Evolutionary conservation across 768 basidiomycete species (phyloP).

Genomic region (Dioszegia hungarica): DNA sequence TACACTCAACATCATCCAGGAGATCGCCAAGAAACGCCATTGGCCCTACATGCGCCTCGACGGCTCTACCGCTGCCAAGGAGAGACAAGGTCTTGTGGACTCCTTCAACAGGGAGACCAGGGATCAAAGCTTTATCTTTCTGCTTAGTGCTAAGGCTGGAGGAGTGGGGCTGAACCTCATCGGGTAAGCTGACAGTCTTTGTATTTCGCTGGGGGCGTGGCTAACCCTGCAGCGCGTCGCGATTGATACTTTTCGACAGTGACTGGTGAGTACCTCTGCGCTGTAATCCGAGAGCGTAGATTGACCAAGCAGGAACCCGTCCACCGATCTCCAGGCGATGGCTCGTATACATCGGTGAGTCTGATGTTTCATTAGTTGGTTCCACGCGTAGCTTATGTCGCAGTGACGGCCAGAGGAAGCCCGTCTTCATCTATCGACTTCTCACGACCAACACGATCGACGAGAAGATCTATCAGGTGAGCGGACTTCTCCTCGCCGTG

Average conservation of each 20-base stretch:
- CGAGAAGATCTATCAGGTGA: conserved; percentile 52
- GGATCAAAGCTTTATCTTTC: conserved; percentile 69
- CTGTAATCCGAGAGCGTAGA: not conserved
- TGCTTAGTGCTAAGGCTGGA: conserved; percentile 91
- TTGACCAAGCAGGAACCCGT: conserved; percentile 43
- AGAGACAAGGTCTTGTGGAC: conserved; percentile 66
- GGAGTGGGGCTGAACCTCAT: conserved; percentile 81
- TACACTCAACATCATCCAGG: conserved; percentile 86
- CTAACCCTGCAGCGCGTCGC: conserved; percentile 65
- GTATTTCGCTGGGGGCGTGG: not conserved
- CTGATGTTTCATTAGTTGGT: not conserved
- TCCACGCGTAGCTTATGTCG: not conserved
- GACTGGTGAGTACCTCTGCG: conserved; percentile 33
- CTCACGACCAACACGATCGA: conserved; percentile 70
- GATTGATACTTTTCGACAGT: conserved; percentile 59
- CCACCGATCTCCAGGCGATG: conserved; percentile 89
- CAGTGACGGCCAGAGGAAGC: conserved; percentile 89
- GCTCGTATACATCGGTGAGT: conserved; percentile 83
- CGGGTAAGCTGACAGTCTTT: conserved; percentile 13
- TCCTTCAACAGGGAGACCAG: conserved; percentile 76
- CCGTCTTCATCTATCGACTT: conserved; percentile 65
- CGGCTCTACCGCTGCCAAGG: conserved; percentile 56
- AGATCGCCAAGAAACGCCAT: conserved; percentile 67
- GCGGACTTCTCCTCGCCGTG: no score
- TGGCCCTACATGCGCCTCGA: conserved; percentile 83